Evolutionary conservation across 2,329 filamentous ascomycete species (phyloP).

Genomic region (Penicillium crustosum): DNA sequence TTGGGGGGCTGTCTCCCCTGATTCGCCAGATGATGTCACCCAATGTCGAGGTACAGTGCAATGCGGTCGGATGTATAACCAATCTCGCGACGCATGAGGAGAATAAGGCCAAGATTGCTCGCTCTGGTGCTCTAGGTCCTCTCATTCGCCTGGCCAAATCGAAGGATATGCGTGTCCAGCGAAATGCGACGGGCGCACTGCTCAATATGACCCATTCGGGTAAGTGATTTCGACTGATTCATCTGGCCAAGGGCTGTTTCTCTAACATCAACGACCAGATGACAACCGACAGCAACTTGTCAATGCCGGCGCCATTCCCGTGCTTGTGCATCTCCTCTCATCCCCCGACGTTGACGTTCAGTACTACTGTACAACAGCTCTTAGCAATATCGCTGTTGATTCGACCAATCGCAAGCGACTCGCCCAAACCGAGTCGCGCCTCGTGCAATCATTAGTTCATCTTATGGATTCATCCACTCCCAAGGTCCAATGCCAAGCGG

Average conservation of each 20-base stretch:
- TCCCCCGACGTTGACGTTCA: conserved; percentile 96
- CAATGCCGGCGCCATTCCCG: conserved; percentile 94
- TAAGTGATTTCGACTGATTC: conserved; percentile 47
- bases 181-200: conserved; percentile 92
- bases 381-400: conserved; percentile 98
- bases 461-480: conserved; percentile 97
- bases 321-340: conserved; percentile 89
- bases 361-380: conserved; percentile 97
- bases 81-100: conserved; percentile 98
- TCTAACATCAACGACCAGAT: conserved; percentile 56
- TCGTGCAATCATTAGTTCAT: conserved; percentile 91
- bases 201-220: conserved; percentile 99
- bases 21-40: conserved; percentile 98
- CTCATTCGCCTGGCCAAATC: conserved; percentile 92
- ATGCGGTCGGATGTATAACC: conserved; percentile 97
- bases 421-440: conserved; percentile 82
- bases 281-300: conserved; percentile 98
- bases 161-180: conserved; percentile 96
- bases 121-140: conserved; percentile 87
- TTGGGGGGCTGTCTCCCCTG: conserved; percentile 84
- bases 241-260: not conserved
- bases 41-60: conserved; percentile 98
- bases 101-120: conserved; percentile 97
- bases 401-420: conserved; percentile 85
- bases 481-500: conserved; percentile 97